A percentile compares a stretch with the other conserved stretches of the same genome.
These are phyloP conservation scores for Dipteronia dyeriana DNA, from an alignment of 345 rosid genomes.

Conservation along the genomic window DNA sequence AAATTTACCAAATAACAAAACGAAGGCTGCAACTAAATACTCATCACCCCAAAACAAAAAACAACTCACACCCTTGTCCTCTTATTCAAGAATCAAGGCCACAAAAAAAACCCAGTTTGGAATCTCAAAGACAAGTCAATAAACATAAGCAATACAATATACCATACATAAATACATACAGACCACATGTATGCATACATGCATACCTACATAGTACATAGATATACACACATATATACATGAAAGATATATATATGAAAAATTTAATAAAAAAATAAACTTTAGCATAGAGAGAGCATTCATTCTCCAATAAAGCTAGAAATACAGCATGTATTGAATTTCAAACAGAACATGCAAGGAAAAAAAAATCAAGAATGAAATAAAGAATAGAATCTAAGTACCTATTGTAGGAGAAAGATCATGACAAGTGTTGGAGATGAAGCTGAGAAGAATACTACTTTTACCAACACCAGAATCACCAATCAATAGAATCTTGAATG, in stretches of 20 bases:
- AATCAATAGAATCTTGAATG: constrained; percentile 87
- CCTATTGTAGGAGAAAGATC: constrained; percentile 92
- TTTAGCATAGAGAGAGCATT: neutral
- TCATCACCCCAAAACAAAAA: constrained; percentile 12
- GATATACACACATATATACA: too few species aligned
- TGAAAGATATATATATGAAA: neutral
- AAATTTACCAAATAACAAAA: neutral
- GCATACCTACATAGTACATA: too few species aligned
- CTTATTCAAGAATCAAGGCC: neutral
- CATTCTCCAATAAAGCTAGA: neutral
- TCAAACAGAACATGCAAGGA: constrained; percentile 12
- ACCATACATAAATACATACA: neutral
- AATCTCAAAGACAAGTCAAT: neutral
- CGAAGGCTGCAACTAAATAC: neutral
- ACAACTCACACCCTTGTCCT: neutral
- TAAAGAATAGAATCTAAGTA: constrained; percentile 21
- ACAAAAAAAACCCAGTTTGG: neutral
- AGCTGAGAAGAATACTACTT: constrained; percentile 83
- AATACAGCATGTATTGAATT: neutral
- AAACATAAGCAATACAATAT: neutral
- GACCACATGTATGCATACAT: neutral
- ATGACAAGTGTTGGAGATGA: constrained; percentile 68
- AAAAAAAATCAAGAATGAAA: neutral
- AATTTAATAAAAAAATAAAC: neutral
- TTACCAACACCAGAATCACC: constrained; percentile 99